Evolutionary conservation across 2,329 filamentous ascomycete genomes (phyloP).

Genomic region (Colletotrichum karsti): DNA sequence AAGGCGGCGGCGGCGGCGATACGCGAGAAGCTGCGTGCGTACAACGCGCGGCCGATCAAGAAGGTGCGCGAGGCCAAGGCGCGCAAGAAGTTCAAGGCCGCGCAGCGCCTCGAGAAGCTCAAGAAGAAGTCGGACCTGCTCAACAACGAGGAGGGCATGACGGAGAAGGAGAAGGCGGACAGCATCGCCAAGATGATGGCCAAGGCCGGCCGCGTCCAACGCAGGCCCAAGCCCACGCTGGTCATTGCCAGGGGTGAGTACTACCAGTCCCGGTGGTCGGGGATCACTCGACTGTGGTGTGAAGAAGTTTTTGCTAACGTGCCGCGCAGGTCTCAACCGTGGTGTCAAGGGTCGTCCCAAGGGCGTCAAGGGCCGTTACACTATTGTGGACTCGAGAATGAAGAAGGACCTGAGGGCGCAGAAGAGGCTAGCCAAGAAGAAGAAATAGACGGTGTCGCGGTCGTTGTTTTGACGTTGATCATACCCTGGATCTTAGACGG

Average conservation of each 20-base stretch:
- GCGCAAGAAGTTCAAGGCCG: conserved; percentile 95
- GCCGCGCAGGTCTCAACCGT: conserved; percentile 64
- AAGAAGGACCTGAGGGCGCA: conserved; percentile 95
- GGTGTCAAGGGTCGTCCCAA: conserved; percentile 87
- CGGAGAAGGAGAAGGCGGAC: conserved; percentile 93
- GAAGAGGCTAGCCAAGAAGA: conserved; percentile 81
- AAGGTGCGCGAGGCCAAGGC: conserved; percentile 97
- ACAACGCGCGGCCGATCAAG: conserved; percentile 97
- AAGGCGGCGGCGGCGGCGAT: conserved; percentile 91
- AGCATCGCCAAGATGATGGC: conserved; percentile 84
- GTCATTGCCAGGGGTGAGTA: conserved; percentile 81
- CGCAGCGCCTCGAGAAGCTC: conserved; percentile 89
- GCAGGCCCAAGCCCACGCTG: conserved; percentile 82
- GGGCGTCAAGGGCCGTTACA: conserved; percentile 95
- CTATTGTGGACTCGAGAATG: conserved; percentile 94
- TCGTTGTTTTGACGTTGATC: background rate
- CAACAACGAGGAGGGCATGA: conserved; percentile 89
- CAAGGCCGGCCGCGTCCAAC: conserved; percentile 86
- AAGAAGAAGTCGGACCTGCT: conserved; percentile 96
- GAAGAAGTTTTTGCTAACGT: conserved; percentile 12
- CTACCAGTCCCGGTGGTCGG: too few relatives aligned
- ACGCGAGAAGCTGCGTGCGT: conserved; percentile 90
- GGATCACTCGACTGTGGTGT: too few relatives aligned
- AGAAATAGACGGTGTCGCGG: conserved; percentile 51
- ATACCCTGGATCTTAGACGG: conserved; percentile 15